A percentile compares a stretch with the other conserved stretches of the same genome.
phyloP scores from a whole-genome alignment of 1,284 basidiomycete genomes.

The Filobasidium uniguttulatum region DNA sequence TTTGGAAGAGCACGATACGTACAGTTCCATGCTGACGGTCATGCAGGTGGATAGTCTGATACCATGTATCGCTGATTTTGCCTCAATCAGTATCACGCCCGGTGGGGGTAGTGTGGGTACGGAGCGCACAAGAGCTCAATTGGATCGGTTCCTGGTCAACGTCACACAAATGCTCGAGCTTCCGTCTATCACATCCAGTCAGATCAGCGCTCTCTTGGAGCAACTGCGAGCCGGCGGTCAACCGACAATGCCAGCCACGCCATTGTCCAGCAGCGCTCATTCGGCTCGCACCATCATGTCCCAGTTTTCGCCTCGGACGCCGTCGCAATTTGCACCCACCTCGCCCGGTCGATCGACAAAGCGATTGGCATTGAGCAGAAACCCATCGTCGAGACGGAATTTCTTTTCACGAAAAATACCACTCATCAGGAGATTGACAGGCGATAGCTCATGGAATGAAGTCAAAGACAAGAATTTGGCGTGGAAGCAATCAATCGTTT shows the following conservation, averaged over 20 bases:
- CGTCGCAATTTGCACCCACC: conserved; percentile 14
- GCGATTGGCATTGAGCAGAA: no score
- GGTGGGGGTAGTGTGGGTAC: conserved; percentile 20
- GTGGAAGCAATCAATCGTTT: conserved; percentile 23
- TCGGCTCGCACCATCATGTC: neutral
- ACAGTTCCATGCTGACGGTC: conserved; percentile 17
- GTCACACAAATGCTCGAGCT: no score
- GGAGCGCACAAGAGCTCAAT: conserved; percentile 7
- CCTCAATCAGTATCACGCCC: conserved; percentile 12
- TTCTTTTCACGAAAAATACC: conserved; percentile 16
- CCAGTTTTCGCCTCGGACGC: conserved; percentile 18
- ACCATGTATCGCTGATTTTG: conserved; percentile 30
- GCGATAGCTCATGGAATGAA: conserved; percentile 29
- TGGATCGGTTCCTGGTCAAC: conserved; percentile 20
- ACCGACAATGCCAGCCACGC: no score
- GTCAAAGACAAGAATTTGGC: conserved; percentile 36
- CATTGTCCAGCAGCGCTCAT: no score
- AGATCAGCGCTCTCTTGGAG: conserved; percentile 28
- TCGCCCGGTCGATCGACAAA: conserved; percentile 7
- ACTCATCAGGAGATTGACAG: conserved; percentile 29
- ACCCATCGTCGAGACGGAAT: neutral
- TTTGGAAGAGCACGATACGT: conserved; percentile 5
- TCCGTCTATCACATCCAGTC: no score
- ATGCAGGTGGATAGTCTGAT: conserved; percentile 30
- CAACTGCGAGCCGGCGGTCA: conserved; percentile 23